A percentile compares a stretch with the other conserved stretches of the same genome.
These are phyloP conservation scores for Blumeriella jaapii DNA, from an alignment of 2,329 filamentous ascomycete genomes.

Conservation along the genomic window DNA sequence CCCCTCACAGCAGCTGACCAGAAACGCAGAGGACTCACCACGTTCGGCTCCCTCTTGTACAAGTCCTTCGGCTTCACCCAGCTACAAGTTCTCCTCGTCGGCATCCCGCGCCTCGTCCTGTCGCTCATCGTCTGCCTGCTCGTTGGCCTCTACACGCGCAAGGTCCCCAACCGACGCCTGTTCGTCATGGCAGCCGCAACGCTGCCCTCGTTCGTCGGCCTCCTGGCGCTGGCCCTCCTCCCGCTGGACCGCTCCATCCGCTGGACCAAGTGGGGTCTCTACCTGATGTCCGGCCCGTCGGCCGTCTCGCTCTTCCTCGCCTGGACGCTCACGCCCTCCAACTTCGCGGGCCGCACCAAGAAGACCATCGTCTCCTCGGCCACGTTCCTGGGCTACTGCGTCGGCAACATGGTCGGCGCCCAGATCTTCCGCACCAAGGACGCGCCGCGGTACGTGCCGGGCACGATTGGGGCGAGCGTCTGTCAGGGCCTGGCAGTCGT, in stretches of 20 bases:
- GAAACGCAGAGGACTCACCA: conserved; percentile 28
- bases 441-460: conserved; percentile 39
- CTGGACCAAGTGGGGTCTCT: conserved; percentile 30
- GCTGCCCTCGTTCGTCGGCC: conserved; percentile 27
- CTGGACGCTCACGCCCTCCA: conserved; percentile 43
- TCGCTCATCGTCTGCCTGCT: conserved; percentile 26
- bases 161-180: conserved; percentile 22
- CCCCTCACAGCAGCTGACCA: neutral
- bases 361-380: conserved; percentile 50
- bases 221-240: conserved; percentile 28
- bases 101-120: conserved; percentile 31
- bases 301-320: conserved; percentile 32
- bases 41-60: conserved; percentile 23
- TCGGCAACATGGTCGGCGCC: conserved; percentile 55
- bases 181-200: conserved; percentile 26
- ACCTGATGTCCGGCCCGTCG: conserved; percentile 47
- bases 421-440: conserved; percentile 46
- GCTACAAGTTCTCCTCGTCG: conserved; percentile 27
- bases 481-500: conserved; percentile 8
- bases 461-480: conserved; percentile 9
- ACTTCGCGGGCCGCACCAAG: conserved; percentile 55
- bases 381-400: conserved; percentile 48
- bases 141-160: conserved; percentile 26
- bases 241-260: conserved; percentile 25
- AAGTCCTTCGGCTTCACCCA: conserved; percentile 20